A percentile compares a stretch with the other conserved stretches of the same genome.
Evolutionary conservation across 1,284 basidiomycete species (phyloP).

Genomic region (Heterobasidion irregulare): DNA sequence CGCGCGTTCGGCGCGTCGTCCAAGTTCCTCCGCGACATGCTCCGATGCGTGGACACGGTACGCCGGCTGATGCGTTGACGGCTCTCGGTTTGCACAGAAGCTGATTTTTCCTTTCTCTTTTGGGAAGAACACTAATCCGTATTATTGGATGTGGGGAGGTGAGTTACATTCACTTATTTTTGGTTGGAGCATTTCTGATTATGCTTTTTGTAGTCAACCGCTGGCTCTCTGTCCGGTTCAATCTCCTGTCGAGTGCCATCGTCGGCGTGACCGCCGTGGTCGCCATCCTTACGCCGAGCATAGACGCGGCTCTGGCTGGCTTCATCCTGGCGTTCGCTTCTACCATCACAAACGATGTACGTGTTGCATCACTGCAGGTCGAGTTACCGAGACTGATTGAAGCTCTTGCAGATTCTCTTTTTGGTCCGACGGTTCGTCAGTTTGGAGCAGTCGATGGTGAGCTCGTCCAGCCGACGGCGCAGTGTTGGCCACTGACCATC

Average conservation of each 20-base stretch:
- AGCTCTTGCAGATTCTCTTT: constrained; percentile 36
- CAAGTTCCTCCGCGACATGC: constrained; percentile 82
- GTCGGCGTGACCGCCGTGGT: constrained; percentile 67
- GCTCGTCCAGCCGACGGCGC: constrained; percentile 8
- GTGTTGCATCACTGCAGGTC: constrained; percentile 18
- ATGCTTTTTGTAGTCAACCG: constrained; percentile 48
- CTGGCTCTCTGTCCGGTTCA: constrained; percentile 79
- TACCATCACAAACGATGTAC: constrained; percentile 66
- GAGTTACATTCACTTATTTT: constrained; percentile 11
- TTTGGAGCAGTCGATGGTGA: constrained; percentile 86
- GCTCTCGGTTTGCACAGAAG: neutral
- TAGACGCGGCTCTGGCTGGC: constrained; percentile 74
- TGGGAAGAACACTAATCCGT: constrained; percentile 63
- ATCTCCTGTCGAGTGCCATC: constrained; percentile 67
- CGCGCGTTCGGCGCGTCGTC: constrained; percentile 85
- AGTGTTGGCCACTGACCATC: neutral
- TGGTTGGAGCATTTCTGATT: neutral
- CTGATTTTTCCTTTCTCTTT: too few species aligned
- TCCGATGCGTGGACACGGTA: constrained; percentile 76
- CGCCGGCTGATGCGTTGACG: constrained; percentile 15
- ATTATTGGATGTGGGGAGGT: constrained; percentile 87
- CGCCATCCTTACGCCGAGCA: constrained; percentile 59
- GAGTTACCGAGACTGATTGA: constrained; percentile 7
- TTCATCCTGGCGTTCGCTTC: constrained; percentile 81
- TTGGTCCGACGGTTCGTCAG: constrained; percentile 69